Percentiles rank a stretch among this genome's conserved stretches.
phyloP scores from a whole-genome alignment of 192 early-diverging fungal species.

The Podila verticillata region DNA sequence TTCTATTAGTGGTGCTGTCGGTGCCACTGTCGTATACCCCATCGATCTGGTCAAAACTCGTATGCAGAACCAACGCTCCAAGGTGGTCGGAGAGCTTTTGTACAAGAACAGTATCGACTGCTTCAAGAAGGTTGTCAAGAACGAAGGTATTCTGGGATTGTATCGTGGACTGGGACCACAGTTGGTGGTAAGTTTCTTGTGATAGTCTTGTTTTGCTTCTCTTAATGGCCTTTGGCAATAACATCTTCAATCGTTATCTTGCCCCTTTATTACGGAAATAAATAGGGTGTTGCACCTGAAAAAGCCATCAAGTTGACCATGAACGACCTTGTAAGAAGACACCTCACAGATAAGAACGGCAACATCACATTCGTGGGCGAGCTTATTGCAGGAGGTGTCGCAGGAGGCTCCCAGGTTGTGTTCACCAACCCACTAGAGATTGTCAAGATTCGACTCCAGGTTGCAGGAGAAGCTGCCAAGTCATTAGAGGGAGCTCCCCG shows the following conservation, averaged over 20 bases:
- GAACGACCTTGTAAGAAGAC: conserved; percentile 88
- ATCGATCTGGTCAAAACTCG: conserved; percentile 98
- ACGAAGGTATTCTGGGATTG: conserved; percentile 89
- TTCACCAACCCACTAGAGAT: conserved; percentile 99
- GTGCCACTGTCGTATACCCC: conserved; percentile 95
- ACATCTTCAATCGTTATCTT: neutral
- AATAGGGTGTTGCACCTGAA: conserved; percentile 92
- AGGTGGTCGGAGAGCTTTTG: conserved; percentile 87
- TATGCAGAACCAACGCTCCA: conserved; percentile 97
- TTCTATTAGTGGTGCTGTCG: conserved; percentile 91
- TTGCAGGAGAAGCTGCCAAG: conserved; percentile 81
- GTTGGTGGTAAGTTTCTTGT: conserved; percentile 69
- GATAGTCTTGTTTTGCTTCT: neutral
- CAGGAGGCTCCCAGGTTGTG: conserved; percentile 88
- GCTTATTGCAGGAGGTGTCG: conserved; percentile 85
- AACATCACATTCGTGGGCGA: conserved; percentile 81
- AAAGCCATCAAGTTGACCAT: conserved; percentile 98
- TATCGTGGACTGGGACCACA: conserved; percentile 95
- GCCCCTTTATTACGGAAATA: neutral
- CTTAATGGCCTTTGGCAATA: neutral
- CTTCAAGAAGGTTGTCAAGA: conserved; percentile 94
- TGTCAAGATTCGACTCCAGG: conserved; percentile 97
- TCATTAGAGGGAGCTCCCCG: conserved; percentile 56
- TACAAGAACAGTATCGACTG: conserved; percentile 98
- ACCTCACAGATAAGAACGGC: conserved; percentile 74